Evolutionary conservation across 2,329 filamentous ascomycete species (phyloP).

Genomic region (Aureobasidium leucospermi): DNA sequence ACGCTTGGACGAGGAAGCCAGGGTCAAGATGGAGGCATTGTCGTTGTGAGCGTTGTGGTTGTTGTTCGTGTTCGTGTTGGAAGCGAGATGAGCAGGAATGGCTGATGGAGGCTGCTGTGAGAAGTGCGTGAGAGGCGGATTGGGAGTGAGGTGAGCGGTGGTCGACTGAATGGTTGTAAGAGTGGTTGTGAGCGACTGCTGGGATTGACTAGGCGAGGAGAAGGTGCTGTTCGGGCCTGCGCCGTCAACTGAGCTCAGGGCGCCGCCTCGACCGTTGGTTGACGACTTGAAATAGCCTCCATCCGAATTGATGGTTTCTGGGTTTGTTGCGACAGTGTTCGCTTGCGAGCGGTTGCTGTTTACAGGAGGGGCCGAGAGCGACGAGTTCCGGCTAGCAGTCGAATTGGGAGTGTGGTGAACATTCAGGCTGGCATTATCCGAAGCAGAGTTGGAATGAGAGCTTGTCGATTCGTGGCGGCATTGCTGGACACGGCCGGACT

Average conservation of each 20-base stretch:
- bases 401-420: constrained; percentile 6
- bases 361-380: constrained; percentile 1
- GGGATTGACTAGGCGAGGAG: constrained; percentile 73
- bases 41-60: constrained; percentile 53
- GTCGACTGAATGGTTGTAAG: constrained; percentile 78
- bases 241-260: constrained; percentile 51
- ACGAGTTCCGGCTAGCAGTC: constrained; percentile 23
- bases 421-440: constrained; percentile 7
- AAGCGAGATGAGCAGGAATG: constrained; percentile 5
- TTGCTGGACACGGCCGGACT: constrained; percentile 56
- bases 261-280: constrained; percentile 56
- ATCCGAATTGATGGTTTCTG: constrained; percentile 67
- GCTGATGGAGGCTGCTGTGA: constrained; percentile 9
- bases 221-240: constrained; percentile 64
- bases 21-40: constrained; percentile 76
- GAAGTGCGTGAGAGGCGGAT: constrained; percentile 22
- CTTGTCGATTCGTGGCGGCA: constrained; percentile 41
- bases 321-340: constrained; percentile 76
- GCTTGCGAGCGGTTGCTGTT: constrained; percentile 63
- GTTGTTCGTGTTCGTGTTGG: constrained; percentile 36
- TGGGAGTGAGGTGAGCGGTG: constrained; percentile 31
- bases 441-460: not conserved
- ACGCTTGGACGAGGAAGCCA: constrained; percentile 75
- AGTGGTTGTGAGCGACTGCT: constrained; percentile 73
- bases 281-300: constrained; percentile 72